phyloP scores from a whole-genome alignment of 805 yeast genomes.

The Wickerhamomyces canadensis region DNA sequence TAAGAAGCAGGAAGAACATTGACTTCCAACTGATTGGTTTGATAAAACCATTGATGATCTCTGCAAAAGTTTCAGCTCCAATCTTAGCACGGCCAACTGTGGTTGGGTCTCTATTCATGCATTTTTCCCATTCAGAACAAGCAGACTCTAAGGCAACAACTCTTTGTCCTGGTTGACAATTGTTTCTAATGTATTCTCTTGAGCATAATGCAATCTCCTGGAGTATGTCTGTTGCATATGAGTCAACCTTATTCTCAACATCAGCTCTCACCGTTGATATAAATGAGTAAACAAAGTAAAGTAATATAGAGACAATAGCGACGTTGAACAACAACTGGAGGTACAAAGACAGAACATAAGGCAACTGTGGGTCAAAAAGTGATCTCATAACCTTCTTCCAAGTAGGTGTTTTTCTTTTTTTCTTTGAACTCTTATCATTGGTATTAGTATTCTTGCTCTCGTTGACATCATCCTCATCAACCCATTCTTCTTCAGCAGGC shows the following conservation, averaged over 20 bases:
- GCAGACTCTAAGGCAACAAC: slow-evolving; percentile 70
- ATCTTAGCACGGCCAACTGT: slow-evolving; percentile 60
- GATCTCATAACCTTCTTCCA: slow-evolving; percentile 11
- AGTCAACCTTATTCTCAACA: slow-evolving; percentile 63
- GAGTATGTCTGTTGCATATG: slow-evolving; percentile 51
- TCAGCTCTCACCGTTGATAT: slow-evolving; percentile 57
- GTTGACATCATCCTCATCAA: slow-evolving; percentile 16
- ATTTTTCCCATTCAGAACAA: slow-evolving; percentile 72
- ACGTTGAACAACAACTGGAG: slow-evolving; percentile 59
- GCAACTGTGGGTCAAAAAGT: slow-evolving; percentile 40
- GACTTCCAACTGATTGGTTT: slow-evolving; percentile 69
- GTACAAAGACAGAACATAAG: slow-evolving; percentile 55
- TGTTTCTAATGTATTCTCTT: slow-evolving; percentile 62
- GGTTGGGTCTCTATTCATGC: slow-evolving; percentile 78
- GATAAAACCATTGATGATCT: slow-evolving; percentile 70
- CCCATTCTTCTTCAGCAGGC: slow-evolving; percentile 13
- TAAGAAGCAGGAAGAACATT: slow-evolving; percentile 40
- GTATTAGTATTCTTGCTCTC: slow-evolving; percentile 1
- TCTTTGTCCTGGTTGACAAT: slow-evolving; percentile 57
- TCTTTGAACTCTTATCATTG: slow-evolving; percentile 1
- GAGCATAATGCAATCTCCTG: slow-evolving; percentile 67
- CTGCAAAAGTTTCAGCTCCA: slow-evolving; percentile 80
- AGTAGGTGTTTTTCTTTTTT: slow-evolving; percentile 4
- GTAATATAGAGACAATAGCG: slow-evolving; percentile 41
- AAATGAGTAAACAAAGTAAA: slow-evolving; percentile 47